Evolutionary conservation across 148 eudicot species (phyloP).

Genomic region (Amaranthus cruentus): DNA sequence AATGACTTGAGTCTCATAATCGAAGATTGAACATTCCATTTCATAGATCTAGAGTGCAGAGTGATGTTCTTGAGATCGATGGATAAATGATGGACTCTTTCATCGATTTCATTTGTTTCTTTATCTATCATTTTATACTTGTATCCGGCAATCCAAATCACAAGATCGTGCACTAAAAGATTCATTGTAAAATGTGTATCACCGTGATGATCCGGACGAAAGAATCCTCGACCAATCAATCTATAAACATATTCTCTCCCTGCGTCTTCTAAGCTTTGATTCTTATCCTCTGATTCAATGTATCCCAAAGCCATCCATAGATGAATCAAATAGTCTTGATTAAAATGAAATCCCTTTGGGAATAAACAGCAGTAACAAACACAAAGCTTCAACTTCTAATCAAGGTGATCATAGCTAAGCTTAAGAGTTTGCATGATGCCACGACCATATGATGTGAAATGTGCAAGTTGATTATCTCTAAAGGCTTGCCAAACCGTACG

Average conservation of each 20-base stretch:
- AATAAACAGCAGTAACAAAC: not conserved
- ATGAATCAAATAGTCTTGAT: not conserved
- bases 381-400: slow-evolving; percentile 1
- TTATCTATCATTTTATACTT: not conserved
- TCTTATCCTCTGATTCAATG: not conserved
- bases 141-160: not conserved
- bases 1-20: not conserved
- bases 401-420: not conserved
- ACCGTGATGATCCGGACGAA: not conserved
- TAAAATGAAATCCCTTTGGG: not conserved
- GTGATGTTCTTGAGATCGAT: no score
- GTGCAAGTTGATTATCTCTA: slow-evolving; percentile 5
- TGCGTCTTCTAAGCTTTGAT: slow-evolving; percentile 10
- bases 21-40: no score
- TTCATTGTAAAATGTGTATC: not conserved
- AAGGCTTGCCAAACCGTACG: not conserved
- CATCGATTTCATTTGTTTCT: not conserved
- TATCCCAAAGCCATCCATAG: slow-evolving; percentile 15
- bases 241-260: not conserved
- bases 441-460: not conserved
- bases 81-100: not conserved
- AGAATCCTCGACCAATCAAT: slow-evolving; percentile 2
- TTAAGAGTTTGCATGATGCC: not conserved
- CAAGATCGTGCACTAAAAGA: not conserved
- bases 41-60: no score